Percentiles rank a stretch among this genome's conserved stretches.
Evolutionary conservation across 2,329 filamentous ascomycete species (phyloP).

Genomic region (Neofusicoccum sp.): DNA sequence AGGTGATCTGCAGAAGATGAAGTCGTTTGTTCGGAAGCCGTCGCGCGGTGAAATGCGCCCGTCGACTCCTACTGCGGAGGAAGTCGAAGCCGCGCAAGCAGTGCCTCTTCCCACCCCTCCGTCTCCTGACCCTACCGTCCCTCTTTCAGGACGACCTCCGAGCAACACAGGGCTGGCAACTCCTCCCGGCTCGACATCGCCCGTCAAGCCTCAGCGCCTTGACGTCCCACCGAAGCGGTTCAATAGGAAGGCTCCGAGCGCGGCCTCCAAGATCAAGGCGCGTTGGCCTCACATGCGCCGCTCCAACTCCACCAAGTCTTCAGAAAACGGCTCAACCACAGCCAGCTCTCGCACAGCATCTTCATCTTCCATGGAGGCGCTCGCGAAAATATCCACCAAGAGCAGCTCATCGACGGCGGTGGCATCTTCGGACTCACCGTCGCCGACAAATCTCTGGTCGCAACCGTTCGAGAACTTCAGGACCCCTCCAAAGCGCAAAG

Average conservation of each 20-base stretch:
- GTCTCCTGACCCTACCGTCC: background rate
- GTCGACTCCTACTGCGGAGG: background rate
- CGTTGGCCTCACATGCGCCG: background rate
- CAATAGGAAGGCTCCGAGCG: background rate
- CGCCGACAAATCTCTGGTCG: slow-evolving; percentile 1
- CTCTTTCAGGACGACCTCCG: background rate
- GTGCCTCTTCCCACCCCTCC: background rate
- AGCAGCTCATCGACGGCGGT: background rate
- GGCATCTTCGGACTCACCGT: background rate
- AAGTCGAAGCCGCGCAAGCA: background rate
- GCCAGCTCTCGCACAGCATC: background rate
- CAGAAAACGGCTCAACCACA: background rate
- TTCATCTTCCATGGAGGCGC: slow-evolving; percentile 3
- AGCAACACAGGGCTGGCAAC: background rate
- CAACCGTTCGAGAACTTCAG: background rate
- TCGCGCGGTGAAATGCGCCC: background rate
- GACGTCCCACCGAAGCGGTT: background rate
- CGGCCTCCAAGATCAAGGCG: background rate
- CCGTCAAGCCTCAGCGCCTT: background rate
- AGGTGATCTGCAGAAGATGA: slow-evolving; percentile 12
- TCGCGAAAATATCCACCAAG: background rate
- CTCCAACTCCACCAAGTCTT: background rate
- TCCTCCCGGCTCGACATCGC: slow-evolving; percentile 13
- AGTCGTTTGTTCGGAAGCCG: slow-evolving; percentile 17
- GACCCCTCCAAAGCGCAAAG: background rate